Evolutionary conservation across 106 monocot species (phyloP).

Genomic region (Posidonia australis): DNA sequence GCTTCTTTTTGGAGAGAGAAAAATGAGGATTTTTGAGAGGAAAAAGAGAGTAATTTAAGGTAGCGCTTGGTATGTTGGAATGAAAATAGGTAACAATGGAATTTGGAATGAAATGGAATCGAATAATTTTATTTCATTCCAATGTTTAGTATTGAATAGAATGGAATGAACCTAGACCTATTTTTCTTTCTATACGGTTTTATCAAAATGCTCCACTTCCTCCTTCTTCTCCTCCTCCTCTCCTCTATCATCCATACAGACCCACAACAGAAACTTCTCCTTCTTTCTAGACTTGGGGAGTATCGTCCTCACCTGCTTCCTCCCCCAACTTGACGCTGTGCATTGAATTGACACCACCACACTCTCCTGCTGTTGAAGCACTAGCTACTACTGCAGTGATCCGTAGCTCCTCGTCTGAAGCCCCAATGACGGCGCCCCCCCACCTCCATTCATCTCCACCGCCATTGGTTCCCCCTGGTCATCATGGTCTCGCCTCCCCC

Average conservation of each 20-base stretch:
- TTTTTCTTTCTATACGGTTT: too few species aligned
- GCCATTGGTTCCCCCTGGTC: not conserved
- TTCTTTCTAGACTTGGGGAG: slow-evolving; percentile 17
- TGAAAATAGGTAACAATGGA: too few species aligned
- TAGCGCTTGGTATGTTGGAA: too few species aligned
- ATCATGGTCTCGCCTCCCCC: slow-evolving; percentile 3
- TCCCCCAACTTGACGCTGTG: not conserved
- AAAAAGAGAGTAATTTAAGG: too few species aligned
- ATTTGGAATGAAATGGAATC: too few species aligned
- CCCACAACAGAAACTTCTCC: slow-evolving; percentile 16
- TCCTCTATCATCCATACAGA: slow-evolving; percentile 15
- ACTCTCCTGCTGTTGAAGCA: slow-evolving; percentile 1
- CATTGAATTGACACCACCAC: slow-evolving; percentile 6
- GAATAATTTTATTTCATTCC: too few species aligned
- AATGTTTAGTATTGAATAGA: too few species aligned
- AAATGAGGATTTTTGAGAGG: too few species aligned
- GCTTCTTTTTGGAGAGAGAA: too few species aligned
- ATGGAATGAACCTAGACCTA: too few species aligned
- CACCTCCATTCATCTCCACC: slow-evolving; percentile 8
- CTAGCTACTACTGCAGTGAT: slow-evolving; percentile 16
- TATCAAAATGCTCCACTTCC: too few species aligned
- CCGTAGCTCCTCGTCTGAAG: slow-evolving; percentile 27
- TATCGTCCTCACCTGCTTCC: slow-evolving; percentile 27
- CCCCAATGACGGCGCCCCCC: slow-evolving; percentile 15
- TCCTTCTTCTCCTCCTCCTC: slow-evolving; percentile 11